Base-by-base conservation (phyloP, 2,329 filamentous ascomycete species). In the Monosporascus sp. region DNA sequence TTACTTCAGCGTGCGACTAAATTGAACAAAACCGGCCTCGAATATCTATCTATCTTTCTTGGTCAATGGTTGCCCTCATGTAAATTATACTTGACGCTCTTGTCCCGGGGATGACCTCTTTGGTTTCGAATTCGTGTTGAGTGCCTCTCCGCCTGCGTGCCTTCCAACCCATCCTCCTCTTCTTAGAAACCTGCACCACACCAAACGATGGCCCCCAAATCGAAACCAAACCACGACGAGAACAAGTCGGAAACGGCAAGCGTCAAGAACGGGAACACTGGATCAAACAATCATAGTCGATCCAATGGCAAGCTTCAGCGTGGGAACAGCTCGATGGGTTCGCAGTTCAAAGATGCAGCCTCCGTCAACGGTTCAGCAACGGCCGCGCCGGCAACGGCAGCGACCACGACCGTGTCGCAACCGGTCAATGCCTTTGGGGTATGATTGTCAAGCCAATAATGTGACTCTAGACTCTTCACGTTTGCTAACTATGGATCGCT, bases 251-350 rank as follows among this genome's bases (percentile, higher is more conserved):
- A 70, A 54, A 66, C 66, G 7, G 58, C 66, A 43, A 68, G 64
- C 52, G 58, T 64, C 53, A 70, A 69, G 48, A 68, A 68, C 49
- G 62, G 65, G 37, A 62, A 63, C 37, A 46, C 9, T 18, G 63
- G 60, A 44, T 46, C 61, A 9, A 63, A 66, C 45, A 60, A 67
- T 45, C 55, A 58, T 31, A 31, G 28, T 52, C 72, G 74, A 51
- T 64, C 74, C 17, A 78, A 78, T 51, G 73, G 77, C 55, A 84
- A 84, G 67, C 74, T 81, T 69, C 79, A 79, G 51, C 76, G 81
- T 38, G 76, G 76, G 17, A 79, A 75, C 52, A 82, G 78, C 66
- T 78, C 78, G 52, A 74, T 74, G 14, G 78, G 76, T 43, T 73
- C 75, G 18, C 75, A 77, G 40, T 65, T 74, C 50, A 74, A 73